phyloP scores from a whole-genome alignment of 1,284 basidiomycete genomes.

The Cryptococcus wingfieldii region DNA sequence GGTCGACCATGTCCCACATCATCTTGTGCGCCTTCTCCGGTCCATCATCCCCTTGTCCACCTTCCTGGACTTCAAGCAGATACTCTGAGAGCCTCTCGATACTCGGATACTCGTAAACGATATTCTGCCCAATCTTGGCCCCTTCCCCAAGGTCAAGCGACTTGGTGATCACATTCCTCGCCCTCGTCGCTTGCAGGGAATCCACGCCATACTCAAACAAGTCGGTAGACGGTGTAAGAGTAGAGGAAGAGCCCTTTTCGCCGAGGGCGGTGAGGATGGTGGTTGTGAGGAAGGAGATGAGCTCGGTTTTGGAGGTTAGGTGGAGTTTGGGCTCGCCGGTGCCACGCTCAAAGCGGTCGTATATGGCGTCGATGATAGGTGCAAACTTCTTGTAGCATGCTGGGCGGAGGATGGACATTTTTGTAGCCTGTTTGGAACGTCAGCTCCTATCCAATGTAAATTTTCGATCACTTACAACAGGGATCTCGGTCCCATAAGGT shows the following conservation, averaged over 20 bases:
- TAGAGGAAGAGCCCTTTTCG: constrained; percentile 31
- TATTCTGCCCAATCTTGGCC: constrained; percentile 50
- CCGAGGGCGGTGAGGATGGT: constrained; percentile 47
- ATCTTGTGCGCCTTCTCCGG: constrained; percentile 37
- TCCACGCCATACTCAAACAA: constrained; percentile 54
- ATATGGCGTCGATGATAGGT: constrained; percentile 53
- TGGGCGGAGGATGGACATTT: constrained; percentile 46
- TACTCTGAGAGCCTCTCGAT: constrained; percentile 32
- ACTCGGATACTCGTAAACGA: constrained; percentile 47
- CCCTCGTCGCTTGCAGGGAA: constrained; percentile 57
- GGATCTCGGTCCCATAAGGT: constrained; percentile 47
- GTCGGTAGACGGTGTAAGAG: constrained; percentile 26
- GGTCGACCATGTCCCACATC: constrained; percentile 52
- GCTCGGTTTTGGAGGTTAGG: constrained; percentile 33
- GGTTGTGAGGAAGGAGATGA: constrained; percentile 49
- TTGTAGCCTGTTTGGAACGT: constrained; percentile 32
- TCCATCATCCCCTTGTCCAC: constrained; percentile 20
- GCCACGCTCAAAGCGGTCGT: constrained; percentile 53
- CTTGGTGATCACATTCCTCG: constrained; percentile 55
- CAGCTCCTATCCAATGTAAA: neutral
- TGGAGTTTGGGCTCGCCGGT: constrained; percentile 46
- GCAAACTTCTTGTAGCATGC: constrained; percentile 55
- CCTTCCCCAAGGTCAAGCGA: constrained; percentile 47
- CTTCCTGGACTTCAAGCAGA: constrained; percentile 36
- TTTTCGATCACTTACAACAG: constrained; percentile 17